Base-by-base conservation (phyloP, 495 filamentous ascomycete genomes). In the Xylaria acuta region DNA sequence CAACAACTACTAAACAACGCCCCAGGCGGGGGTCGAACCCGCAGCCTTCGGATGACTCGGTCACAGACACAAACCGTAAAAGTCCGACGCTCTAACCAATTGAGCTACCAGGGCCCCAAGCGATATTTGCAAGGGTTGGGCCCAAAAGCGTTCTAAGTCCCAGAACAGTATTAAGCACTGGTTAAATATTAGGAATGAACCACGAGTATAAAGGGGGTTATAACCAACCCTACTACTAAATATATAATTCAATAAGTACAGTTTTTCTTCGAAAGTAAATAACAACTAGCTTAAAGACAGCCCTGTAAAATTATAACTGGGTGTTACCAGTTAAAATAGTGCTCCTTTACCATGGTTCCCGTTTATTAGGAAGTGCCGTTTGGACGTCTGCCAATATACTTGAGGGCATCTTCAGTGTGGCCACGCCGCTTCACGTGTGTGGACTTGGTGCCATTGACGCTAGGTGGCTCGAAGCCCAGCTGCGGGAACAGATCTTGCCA, bases 11-110 rank as follows among this genome's bases (percentile, higher is more conserved):
- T 3, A 60, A 34, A 45, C 16, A 22, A 25, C 53, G 76, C 76
- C 75, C 76, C 75, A 75, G 75, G 77, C 75, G 75, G 73, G 77
- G 76, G 72, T 79, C 77, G 77, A 79, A 79, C 77, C 76, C 75
- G 72, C 77, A 77, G 75, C 77, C 77, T 79, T 79, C 71, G 77
- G 77, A 79, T 77, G 53, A 22, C 54, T 25, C 11, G 1, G 22
- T 14, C 18, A 69, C 12, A 32, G 6, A 0, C 8, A 49, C n/a
- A 30, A 47, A 20, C 9, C 20, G 18, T 60, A 60, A 69, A 60
- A 60, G 53, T 69, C 67, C 67, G 54, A 69, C 22, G 66, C 66
- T 69, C 66, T 69, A 69, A 18, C 66, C 51, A 69, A 69, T 59
- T 69, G 66, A 69, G 67, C 53, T 69, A 69, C 54, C 54, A 69